Conservation (phyloP, 768 basidiomycete species). For the Russula sp. region DNA sequence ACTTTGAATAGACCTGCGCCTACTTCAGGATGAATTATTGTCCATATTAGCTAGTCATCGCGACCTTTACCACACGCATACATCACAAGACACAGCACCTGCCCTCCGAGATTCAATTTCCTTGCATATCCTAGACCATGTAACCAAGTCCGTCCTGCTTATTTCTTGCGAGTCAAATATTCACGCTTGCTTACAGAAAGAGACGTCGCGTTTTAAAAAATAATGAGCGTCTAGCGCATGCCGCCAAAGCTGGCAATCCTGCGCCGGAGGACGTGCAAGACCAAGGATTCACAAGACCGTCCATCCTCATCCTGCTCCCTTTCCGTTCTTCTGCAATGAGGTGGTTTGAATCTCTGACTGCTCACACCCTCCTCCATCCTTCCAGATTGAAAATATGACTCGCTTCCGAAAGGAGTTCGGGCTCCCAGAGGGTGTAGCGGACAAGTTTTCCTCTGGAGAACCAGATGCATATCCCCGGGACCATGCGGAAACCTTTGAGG, state of each 20-base stretch:
- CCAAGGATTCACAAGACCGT: slow-evolving; percentile 97
- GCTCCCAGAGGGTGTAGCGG: slow-evolving; percentile 71
- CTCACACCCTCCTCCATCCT: slow-evolving; percentile 69
- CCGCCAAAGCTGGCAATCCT: slow-evolving; percentile 53
- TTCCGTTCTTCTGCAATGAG: slow-evolving; percentile 85
- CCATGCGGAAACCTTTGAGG: slow-evolving; percentile 90
- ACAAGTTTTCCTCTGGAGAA: slow-evolving; percentile 73
- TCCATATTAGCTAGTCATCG: slow-evolving; percentile 61
- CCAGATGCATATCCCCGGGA: slow-evolving; percentile 80
- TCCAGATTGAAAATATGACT: slow-evolving; percentile 84
- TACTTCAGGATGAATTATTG: slow-evolving; percentile 66
- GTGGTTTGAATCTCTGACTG: slow-evolving; percentile 78
- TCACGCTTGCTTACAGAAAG: slow-evolving; percentile 55
- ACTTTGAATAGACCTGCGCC: slow-evolving; percentile 43
- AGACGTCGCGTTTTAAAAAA: slow-evolving; percentile 88
- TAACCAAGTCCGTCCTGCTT: slow-evolving; percentile 60
- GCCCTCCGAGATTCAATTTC: slow-evolving; percentile 64
- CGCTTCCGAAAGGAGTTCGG: slow-evolving; percentile 83
- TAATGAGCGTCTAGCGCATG: slow-evolving; percentile 84
- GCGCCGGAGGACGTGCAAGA: slow-evolving; percentile 81
- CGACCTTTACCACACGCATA: slow-evolving; percentile 73
- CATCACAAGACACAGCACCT: slow-evolving; percentile 62
- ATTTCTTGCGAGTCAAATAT: neutral
- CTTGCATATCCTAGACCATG: slow-evolving; percentile 84
- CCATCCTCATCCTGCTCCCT: slow-evolving; percentile 86